Base-by-base conservation (phyloP, 495 filamentous ascomycete species). In the Monascus purpureus region DNA sequence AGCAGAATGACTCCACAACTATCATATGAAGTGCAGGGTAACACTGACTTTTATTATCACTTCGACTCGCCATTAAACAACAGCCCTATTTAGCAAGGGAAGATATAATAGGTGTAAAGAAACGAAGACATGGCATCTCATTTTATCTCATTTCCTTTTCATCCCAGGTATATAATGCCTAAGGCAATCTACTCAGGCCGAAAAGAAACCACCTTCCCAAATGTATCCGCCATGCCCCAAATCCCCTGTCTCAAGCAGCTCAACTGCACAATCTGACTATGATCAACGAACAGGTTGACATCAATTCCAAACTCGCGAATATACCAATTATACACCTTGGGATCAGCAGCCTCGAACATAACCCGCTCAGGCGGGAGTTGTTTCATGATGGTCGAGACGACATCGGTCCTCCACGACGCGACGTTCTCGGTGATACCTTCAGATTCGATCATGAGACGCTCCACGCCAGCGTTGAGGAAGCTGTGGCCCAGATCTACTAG, bases 301-400 rank as follows among this genome's bases (percentile, higher is more conserved):
- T 73, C 68, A 18, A 72, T 57, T 5, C 70, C 68, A 46, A 75
- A 73, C 46, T 73, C 67, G 17, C 67, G 51, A 31, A 72, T 57
- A 45, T 66, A 75, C 71, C 70, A 74, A 25, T 70, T 70, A 32
- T 67, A 74, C 3, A 73, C 68, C 26, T 57, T 52, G 1, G 69
- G 67, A 31, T 74, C 70, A 1, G 70, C 71, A 15, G 71, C 70
- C 43, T 76, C 70, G 46, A 74, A 74, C 70, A 76, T 75, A 29
- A 75, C 67, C 0, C 57, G 59, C 38, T 73, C 69, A 8, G 52
- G 33, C 1, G 67, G 68, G 13, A 76, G 37, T 33, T 67, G 65
- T 29, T 63, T 61, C 49, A 72, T 53, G 29, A 73, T 68, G 16
- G 42, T 48, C n/a, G 61, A 62, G 3, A 74, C 63, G 11, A 74